Conservation (phyloP, 257 asterid genomes). For the Phtheirospermum japonicum region DNA sequence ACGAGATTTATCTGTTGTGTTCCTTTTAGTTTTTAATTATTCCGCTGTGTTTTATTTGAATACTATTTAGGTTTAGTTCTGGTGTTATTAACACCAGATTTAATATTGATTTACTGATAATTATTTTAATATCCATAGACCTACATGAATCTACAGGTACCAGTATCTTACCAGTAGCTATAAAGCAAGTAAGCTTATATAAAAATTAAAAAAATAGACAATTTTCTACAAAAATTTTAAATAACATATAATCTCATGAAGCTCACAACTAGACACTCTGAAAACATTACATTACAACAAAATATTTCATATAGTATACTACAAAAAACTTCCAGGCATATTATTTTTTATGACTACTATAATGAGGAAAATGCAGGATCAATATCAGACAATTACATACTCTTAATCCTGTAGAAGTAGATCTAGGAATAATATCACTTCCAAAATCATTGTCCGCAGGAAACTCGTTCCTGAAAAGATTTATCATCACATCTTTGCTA, state of each 20-base stretch:
- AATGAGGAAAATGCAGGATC: neutral
- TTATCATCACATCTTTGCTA: conserved; percentile 83
- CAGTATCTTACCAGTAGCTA: conserved; percentile 98
- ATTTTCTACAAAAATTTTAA: conserved; percentile 19
- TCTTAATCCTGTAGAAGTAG: conserved; percentile 70
- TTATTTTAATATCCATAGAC: no score
- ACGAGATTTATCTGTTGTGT: no score
- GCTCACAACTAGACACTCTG: no score
- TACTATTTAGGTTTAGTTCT: no score
- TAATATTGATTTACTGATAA: no score
- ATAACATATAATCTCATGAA: conserved; percentile 7
- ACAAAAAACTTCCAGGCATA: neutral
- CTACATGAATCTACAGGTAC: no score
- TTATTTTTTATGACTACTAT: neutral
- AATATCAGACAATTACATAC: no score
- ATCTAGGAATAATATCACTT: conserved; percentile 95
- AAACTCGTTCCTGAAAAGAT: conserved; percentile 63
- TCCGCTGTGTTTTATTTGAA: no score
- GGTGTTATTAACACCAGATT: no score
- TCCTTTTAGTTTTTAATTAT: no score
- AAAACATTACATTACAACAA: neutral
- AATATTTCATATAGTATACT: neutral
- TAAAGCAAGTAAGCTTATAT: conserved; percentile 90
- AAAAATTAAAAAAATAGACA: conserved; percentile 30
- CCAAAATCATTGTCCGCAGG: conserved; percentile 96